Evolutionary conservation across 345 rosid genomes (phyloP).

Genomic region (Acer saccharum): DNA sequence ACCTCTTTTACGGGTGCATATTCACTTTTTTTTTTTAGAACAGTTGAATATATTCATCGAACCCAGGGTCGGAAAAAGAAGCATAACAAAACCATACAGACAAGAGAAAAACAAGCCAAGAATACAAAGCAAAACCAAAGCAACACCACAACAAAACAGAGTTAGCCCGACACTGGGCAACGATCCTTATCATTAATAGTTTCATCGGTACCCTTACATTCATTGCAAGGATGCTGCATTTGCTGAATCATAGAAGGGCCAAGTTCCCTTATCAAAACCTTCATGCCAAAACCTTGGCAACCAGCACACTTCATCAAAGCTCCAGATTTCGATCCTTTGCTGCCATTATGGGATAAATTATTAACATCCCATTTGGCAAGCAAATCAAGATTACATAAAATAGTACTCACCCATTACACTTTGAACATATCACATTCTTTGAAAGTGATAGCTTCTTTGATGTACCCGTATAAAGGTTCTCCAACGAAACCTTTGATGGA

Average conservation of each 20-base stretch:
- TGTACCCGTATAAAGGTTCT: conserved; percentile 75
- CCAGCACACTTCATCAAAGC: conserved; percentile 72
- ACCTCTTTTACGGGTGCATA: too few species aligned
- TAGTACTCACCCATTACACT: conserved; percentile 77
- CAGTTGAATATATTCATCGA: too few species aligned
- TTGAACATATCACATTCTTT: conserved; percentile 73
- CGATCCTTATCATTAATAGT: conserved; percentile 70
- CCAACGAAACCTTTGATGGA: conserved; percentile 73
- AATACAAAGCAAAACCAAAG: too few species aligned
- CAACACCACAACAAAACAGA: too few species aligned
- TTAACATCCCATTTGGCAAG: background rate
- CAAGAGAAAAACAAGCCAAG: too few species aligned
- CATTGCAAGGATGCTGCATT: conserved; percentile 90
- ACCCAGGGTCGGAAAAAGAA: too few species aligned
- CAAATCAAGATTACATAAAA: background rate
- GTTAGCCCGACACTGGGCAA: too few species aligned
- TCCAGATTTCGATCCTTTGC: conserved; percentile 93
- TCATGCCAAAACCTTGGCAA: conserved; percentile 89
- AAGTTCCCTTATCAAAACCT: conserved; percentile 80
- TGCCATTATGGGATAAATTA: conserved; percentile 31
- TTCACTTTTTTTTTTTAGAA: too few species aligned
- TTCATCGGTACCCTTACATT: conserved; percentile 92
- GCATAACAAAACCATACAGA: too few species aligned
- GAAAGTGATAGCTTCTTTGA: conserved; percentile 88
- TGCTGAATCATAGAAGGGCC: conserved; percentile 97